Evolutionary conservation across 495 filamentous ascomycete species (phyloP).

Genomic region (Delitschia confertaspora): DNA sequence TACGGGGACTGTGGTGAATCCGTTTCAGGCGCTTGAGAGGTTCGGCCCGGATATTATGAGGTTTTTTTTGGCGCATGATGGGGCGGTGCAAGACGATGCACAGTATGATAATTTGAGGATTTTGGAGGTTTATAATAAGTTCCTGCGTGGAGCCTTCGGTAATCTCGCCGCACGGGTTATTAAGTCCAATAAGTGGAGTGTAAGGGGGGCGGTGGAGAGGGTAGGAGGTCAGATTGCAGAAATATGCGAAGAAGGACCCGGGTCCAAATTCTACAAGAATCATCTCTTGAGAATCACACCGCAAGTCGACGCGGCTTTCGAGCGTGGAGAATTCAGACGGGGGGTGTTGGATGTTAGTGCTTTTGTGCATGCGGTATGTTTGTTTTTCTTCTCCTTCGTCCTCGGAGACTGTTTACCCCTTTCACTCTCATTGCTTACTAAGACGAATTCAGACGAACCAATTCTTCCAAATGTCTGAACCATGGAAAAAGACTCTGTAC

Average conservation of each 20-base stretch:
- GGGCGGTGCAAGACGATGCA: constrained; percentile 63
- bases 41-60: constrained; percentile 83
- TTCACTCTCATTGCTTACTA: neutral
- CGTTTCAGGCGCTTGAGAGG: constrained; percentile 80
- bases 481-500: constrained; percentile 13
- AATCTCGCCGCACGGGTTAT: constrained; percentile 67
- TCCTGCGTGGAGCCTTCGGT: constrained; percentile 63
- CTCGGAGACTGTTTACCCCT: too few relatives aligned
- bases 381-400: too few relatives aligned
- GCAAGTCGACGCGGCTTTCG: constrained; percentile 1
- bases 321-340: too few relatives aligned
- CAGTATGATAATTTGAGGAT: constrained; percentile 77
- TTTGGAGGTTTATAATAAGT: constrained; percentile 66
- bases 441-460: constrained; percentile 13
- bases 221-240: constrained; percentile 3
- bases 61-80: constrained; percentile 74
- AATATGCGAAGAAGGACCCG: constrained; percentile 9
- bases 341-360: too few relatives aligned
- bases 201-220: constrained; percentile 33
- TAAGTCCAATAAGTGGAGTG: constrained; percentile 56
- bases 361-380: too few relatives aligned
- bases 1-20: constrained; percentile 88
- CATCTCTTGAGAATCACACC: constrained; percentile 1
- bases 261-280: constrained; percentile 15
- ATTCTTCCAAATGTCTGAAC: constrained; percentile 16